Base-by-base conservation (phyloP, 352 stramenopile genomes). In the Elongisporangium anandrum region DNA sequence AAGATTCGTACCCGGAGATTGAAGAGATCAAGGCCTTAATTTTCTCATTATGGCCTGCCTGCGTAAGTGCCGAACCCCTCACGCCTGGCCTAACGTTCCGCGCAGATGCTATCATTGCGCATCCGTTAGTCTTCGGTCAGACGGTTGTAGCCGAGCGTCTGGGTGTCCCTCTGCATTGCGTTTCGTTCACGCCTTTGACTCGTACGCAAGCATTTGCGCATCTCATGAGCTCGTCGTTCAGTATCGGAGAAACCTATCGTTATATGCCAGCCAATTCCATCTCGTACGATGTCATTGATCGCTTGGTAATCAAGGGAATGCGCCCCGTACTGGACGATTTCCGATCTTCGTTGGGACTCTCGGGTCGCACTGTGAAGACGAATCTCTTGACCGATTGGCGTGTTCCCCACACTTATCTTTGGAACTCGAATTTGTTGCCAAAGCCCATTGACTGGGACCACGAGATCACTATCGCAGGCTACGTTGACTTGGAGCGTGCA, bases 381-480 rank as follows among this genome's bases (percentile, higher is more conserved):
- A 82, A 84, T 50, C 41, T 82, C 39, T 65, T 83, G 12, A 51
- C 56, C 21, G 68, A 79, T 29, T 94, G 70, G 71, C 68, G 58
- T 13, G 79, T 83, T 34, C 81, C 85, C 23, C 78, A 92, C 63
- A 87, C 80, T n/a, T 91, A 88, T 45, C 51, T 92, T 22, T 94
- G 85, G 85, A 88, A 84, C 54, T 34, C 64, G 5, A 59, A 65
- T 17, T 54, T 94, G 38, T 54, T 94, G 12, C 63, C 72, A 2
- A 88, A 87, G 47, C 81, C 81, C 4, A 51, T 66, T 8, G 85
- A 94, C 60, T 94, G 82, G 81, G 64, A 61, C 5, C 64, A 55
- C 47, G 81, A 93, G 41, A 71, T 90, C 21, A 67, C 52, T 15
- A 66, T 93, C 41, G 68, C 71, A 21, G 83, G 83, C 0, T 88